Evolutionary conservation across 2,329 filamentous ascomycete species (phyloP).

Genomic region (Phyllosticta ampelicida): DNA sequence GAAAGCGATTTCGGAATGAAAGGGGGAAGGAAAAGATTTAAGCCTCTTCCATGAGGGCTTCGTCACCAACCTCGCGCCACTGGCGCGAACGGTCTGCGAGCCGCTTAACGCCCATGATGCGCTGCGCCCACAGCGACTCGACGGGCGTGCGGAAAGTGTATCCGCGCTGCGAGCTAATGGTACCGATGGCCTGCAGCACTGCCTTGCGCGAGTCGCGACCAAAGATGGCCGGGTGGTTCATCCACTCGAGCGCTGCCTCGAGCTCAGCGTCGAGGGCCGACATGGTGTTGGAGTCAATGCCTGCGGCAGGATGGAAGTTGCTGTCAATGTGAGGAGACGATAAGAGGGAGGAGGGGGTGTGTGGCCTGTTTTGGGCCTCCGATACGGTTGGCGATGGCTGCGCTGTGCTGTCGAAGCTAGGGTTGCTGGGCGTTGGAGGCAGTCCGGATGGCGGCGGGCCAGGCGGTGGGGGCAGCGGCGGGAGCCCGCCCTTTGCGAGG

Average conservation of each 20-base stretch:
- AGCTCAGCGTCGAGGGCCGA: slow-evolving; percentile 82
- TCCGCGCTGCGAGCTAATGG: slow-evolving; percentile 87
- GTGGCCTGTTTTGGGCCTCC: slow-evolving; percentile 23
- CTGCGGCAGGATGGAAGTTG: slow-evolving; percentile 50
- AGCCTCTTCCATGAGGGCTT: slow-evolving; percentile 50
- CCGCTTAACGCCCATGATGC: slow-evolving; percentile 69
- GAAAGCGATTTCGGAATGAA: background rate
- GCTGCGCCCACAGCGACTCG: slow-evolving; percentile 78
- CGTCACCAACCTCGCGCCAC: slow-evolving; percentile 80
- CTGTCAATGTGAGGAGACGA: slow-evolving; percentile 28
- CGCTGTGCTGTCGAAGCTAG: slow-evolving; percentile 16
- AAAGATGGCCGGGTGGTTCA: slow-evolving; percentile 92
- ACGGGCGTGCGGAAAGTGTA: slow-evolving; percentile 88
- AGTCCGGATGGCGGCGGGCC: slow-evolving; percentile 22
- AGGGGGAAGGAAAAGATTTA: background rate
- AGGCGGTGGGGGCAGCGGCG: slow-evolving; percentile 64
- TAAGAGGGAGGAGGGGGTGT: slow-evolving; percentile 18
- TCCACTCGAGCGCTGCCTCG: slow-evolving; percentile 89
- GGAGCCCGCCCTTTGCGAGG: slow-evolving; percentile 85
- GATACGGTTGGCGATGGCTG: slow-evolving; percentile 25
- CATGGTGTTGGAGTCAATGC: slow-evolving; percentile 77
- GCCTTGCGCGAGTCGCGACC: slow-evolving; percentile 89
- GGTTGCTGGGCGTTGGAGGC: slow-evolving; percentile 23
- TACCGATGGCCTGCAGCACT: slow-evolving; percentile 89
- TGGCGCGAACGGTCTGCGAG: slow-evolving; percentile 77